Evolutionary conservation across 345 rosid species (phyloP).

Genomic region (Gynandropsis gynandra): DNA sequence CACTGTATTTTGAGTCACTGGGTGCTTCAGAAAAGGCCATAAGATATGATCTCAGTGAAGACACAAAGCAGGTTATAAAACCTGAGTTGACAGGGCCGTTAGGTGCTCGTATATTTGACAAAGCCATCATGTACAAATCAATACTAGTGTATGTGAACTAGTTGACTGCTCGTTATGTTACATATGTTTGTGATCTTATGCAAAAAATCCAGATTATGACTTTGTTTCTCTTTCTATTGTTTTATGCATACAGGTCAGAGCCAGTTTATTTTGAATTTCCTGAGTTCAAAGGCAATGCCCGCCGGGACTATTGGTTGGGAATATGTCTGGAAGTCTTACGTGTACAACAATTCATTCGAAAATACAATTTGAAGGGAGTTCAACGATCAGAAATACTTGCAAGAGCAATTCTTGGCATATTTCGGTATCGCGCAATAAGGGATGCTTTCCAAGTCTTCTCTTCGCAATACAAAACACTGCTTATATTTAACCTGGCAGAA

Average conservation of each 20-base stretch:
- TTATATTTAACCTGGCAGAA: conserved; percentile 82
- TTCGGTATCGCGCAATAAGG: conserved; percentile 64
- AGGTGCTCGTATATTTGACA: conserved; percentile 95
- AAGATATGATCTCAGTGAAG: conserved; percentile 69
- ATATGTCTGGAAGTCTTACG: conserved; percentile 73
- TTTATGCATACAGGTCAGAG: conserved; percentile 43
- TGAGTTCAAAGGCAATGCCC: conserved; percentile 86
- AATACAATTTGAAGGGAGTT: conserved; percentile 51
- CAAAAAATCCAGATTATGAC: conserved; percentile 5
- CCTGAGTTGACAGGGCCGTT: conserved; percentile 91
- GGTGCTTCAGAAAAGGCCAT: conserved; percentile 86
- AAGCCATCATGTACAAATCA: conserved; percentile 94
- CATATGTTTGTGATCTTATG: conserved; percentile 13
- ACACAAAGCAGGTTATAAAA: conserved; percentile 76
- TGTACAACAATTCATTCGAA: conserved; percentile 61
- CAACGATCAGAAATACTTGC: conserved; percentile 66
- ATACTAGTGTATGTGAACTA: conserved; percentile 48
- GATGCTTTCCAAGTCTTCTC: conserved; percentile 76
- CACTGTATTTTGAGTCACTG: conserved; percentile 82
- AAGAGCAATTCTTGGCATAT: conserved; percentile 66
- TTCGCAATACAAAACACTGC: conserved; percentile 70
- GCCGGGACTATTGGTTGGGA: conserved; percentile 90
- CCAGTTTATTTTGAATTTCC: conserved; percentile 86
- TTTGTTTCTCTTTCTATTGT: conserved; percentile 17
- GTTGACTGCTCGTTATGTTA: conserved; percentile 6